phyloP scores from a whole-genome alignment of 768 basidiomycete species.

The Roridomyces roridus region DNA sequence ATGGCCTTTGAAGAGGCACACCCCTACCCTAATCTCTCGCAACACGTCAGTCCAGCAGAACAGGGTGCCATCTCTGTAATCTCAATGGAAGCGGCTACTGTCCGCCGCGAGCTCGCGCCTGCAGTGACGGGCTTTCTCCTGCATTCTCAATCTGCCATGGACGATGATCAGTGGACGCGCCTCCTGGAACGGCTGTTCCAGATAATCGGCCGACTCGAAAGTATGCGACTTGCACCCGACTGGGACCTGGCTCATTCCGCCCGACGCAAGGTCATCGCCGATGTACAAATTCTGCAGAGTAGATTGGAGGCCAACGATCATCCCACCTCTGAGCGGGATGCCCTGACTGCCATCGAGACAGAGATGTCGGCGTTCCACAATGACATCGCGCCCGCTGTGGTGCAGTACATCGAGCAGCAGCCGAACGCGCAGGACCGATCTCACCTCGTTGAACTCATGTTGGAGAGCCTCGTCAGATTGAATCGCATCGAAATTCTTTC shows the following conservation, averaged over 20 bases:
- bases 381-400: conserved; percentile 12
- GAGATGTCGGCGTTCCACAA: conserved; percentile 8
- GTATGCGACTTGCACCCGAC: conserved; percentile 1
- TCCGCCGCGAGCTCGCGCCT: conserved; percentile 5
- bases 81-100: not conserved
- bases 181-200: conserved; percentile 16
- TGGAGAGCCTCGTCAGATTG: conserved; percentile 5
- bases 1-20: not conserved
- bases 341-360: not conserved
- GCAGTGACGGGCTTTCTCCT: conserved; percentile 7
- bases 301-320: not conserved
- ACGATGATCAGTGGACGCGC: conserved; percentile 11
- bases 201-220: conserved; percentile 12
- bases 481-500: conserved; percentile 1
- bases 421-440: not conserved
- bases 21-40: no score
- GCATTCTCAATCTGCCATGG: not conserved
- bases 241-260: not conserved
- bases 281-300: not conserved
- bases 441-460: not conserved
- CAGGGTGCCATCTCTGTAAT: conserved; percentile 8
- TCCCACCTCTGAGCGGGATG: not conserved
- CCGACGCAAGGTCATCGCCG: not conserved
- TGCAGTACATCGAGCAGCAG: conserved; percentile 1
- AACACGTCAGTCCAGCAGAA: not conserved